These are phyloP conservation scores for Ophiocordyceps australis DNA, from an alignment of 2,329 filamentous ascomycete genomes.

Conservation along the genomic window DNA sequence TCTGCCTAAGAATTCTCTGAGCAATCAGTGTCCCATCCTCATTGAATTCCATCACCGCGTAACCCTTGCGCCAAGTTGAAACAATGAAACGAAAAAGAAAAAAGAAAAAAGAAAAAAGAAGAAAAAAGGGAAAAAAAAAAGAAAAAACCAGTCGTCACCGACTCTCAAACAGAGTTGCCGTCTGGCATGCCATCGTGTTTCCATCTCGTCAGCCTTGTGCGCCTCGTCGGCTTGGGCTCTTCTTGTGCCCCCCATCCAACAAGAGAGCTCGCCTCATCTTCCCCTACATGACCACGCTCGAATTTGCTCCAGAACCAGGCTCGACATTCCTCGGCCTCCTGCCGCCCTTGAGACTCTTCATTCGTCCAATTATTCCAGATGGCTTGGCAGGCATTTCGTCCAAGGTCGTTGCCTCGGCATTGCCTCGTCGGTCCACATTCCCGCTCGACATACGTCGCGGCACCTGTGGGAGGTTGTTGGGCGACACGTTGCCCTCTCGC, in stretches of 20 bases:
- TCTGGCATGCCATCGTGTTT: too few relatives aligned
- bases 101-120: too few relatives aligned
- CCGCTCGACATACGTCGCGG: slow-evolving; percentile 17
- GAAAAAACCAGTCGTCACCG: too few relatives aligned
- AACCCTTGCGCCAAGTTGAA: too few relatives aligned
- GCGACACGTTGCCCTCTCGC: slow-evolving; percentile 19
- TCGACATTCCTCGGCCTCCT: slow-evolving; percentile 20
- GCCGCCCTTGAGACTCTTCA: slow-evolving; percentile 67
- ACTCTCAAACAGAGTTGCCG: too few relatives aligned
- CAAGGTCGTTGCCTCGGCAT: slow-evolving; percentile 30
- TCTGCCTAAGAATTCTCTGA: slow-evolving; percentile 5
- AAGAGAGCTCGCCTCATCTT: too few relatives aligned
- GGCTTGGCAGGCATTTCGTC: slow-evolving; percentile 21
- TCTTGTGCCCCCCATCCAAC: too few relatives aligned
- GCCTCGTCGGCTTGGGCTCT: too few relatives aligned
- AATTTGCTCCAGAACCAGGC: slow-evolving; percentile 3
- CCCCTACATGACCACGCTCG: slow-evolving; percentile 22
- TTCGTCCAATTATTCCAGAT: slow-evolving; percentile 55
- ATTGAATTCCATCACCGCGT: too few relatives aligned
- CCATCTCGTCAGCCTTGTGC: too few relatives aligned
- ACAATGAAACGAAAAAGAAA: too few relatives aligned
- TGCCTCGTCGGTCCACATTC: slow-evolving; percentile 45
- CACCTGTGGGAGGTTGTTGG: slow-evolving; percentile 39
- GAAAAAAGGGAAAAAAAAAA: too few relatives aligned
- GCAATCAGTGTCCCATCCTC: slow-evolving; percentile 1